Evolutionary conservation across 2,329 filamentous ascomycete genomes (phyloP).

Genomic region (Pleoardoris graminearum): DNA sequence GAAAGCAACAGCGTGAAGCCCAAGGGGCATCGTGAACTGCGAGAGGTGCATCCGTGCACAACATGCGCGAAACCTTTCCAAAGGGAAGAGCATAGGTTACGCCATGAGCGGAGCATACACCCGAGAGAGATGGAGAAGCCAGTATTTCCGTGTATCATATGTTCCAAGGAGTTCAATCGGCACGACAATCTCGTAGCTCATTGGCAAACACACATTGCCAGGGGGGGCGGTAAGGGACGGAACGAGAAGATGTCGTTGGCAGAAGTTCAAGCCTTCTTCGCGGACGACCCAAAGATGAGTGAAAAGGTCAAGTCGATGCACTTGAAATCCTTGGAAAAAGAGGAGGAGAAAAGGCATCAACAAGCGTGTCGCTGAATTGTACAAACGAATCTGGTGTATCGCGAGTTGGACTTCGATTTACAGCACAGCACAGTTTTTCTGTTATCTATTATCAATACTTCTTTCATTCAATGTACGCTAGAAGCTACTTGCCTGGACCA

Average conservation of each 20-base stretch:
- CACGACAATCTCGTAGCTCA: conserved; percentile 44
- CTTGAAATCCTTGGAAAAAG: conserved; percentile 20
- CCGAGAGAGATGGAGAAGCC: no score
- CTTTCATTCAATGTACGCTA: conserved; percentile 30
- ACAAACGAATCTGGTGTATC: conserved; percentile 6
- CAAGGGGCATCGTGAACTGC: background rate
- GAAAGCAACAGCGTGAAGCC: background rate
- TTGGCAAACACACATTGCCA: conserved; percentile 33
- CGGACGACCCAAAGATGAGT: conserved; percentile 27
- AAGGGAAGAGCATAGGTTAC: conserved; percentile 37
- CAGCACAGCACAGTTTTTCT: conserved; percentile 15
- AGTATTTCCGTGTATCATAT: conserved; percentile 30
- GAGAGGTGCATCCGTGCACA: background rate
- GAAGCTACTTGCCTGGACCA: conserved; percentile 17
- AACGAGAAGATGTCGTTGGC: conserved; percentile 28
- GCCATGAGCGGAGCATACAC: conserved; percentile 6
- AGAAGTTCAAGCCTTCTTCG: conserved; percentile 26
- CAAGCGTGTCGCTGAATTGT: background rate
- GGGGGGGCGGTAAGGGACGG: conserved; percentile 33
- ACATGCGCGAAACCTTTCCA: conserved; percentile 24
- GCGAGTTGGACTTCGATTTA: conserved; percentile 15
- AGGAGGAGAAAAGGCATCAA: conserved; percentile 9
- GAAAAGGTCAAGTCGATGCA: conserved; percentile 34
- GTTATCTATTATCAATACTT: conserved; percentile 22
- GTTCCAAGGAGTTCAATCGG: conserved; percentile 32